phyloP scores from a whole-genome alignment of 1,139 yeast genomes.

The Hanseniaspora gamundiae region DNA sequence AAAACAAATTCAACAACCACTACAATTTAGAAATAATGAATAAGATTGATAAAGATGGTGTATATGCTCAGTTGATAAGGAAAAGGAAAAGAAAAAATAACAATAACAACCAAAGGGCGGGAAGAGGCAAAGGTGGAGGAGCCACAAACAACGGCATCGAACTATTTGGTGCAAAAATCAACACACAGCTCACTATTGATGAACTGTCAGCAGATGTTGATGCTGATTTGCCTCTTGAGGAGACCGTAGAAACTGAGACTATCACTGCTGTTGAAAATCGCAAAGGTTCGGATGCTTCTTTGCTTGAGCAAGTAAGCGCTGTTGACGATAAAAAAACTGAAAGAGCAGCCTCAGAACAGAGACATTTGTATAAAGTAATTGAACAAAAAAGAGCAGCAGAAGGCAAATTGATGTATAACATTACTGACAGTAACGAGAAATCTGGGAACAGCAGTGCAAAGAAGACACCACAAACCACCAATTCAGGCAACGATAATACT shows the following conservation, averaged over 20 bases:
- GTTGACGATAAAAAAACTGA: no score
- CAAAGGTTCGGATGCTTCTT: no score
- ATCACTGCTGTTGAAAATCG: no score
- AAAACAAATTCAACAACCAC: neutral
- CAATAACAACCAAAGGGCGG: neutral
- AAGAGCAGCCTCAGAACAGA: neutral
- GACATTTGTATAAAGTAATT: neutral
- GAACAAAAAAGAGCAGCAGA: neutral
- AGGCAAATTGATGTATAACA: neutral
- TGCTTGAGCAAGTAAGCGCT: no score
- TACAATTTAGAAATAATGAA: constrained; percentile 34
- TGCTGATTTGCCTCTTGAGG: no score
- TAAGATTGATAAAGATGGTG: constrained; percentile 28
- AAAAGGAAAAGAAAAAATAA: constrained; percentile 25
- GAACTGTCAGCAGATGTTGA: neutral
- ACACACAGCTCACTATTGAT: neutral
- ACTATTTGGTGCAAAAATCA: constrained; percentile 22
- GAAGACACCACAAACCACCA: no score
- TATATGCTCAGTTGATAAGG: constrained; percentile 23
- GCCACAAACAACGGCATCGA: constrained; percentile 26
- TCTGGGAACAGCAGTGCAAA: no score
- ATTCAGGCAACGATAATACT: no score
- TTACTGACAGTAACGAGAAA: neutral
- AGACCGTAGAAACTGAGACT: no score
- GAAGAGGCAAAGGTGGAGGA: constrained; percentile 16